These are phyloP conservation scores for Oidium heveae DNA, from an alignment of 2,329 filamentous ascomycete species.

Conservation along the genomic window DNA sequence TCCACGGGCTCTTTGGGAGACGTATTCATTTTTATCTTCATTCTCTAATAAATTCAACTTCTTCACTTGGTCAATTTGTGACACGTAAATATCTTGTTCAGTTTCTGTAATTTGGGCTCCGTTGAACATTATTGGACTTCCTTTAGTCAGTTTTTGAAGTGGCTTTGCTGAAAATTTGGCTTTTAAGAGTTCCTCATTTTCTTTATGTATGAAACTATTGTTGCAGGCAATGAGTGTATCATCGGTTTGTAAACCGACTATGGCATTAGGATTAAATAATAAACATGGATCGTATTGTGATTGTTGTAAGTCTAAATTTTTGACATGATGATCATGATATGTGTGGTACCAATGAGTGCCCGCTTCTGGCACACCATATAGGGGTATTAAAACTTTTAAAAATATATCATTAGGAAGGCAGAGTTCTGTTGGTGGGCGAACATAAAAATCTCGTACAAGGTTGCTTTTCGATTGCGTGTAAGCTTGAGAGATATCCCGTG, in stretches of 20 bases:
- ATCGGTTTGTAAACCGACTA: neutral
- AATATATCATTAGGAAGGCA: neutral
- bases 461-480: neutral
- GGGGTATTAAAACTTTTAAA: neutral
- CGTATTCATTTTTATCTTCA: neutral
- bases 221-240: neutral
- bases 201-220: too few relatives aligned
- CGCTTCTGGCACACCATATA: neutral
- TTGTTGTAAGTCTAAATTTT: neutral
- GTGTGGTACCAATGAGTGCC: neutral
- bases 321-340: neutral
- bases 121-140: too few relatives aligned
- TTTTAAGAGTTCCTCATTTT: too few relatives aligned
- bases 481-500: neutral
- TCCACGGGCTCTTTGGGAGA: neutral
- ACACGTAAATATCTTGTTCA: too few relatives aligned
- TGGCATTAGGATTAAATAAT: neutral
- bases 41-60: neutral
- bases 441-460: neutral
- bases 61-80: too few relatives aligned
- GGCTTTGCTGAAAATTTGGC: too few relatives aligned
- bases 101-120: too few relatives aligned
- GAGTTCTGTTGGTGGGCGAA: neutral
- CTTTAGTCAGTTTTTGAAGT: too few relatives aligned
- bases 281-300: neutral